These are phyloP conservation scores for Aspergillus ochraceus DNA, from an alignment of 2,329 filamentous ascomycete genomes.

Conservation along the genomic window DNA sequence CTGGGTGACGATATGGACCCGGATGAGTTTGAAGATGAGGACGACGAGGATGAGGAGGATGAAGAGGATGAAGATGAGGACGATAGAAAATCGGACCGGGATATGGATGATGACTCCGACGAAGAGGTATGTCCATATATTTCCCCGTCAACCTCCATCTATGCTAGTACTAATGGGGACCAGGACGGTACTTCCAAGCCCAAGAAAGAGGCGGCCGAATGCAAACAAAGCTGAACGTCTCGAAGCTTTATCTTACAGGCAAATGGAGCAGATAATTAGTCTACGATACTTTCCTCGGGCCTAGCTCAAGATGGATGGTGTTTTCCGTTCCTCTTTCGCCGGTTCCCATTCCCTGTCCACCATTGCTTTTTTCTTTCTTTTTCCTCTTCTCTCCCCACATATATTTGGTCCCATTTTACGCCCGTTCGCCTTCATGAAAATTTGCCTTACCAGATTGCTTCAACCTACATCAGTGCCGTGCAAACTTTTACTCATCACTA, in stretches of 20 bases:
- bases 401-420: background rate
- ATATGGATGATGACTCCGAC: slow-evolving; percentile 64
- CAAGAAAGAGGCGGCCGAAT: slow-evolving; percentile 91
- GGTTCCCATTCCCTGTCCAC: background rate
- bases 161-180: slow-evolving; percentile 22
- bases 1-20: slow-evolving; percentile 81
- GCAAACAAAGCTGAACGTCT: slow-evolving; percentile 80
- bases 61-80: slow-evolving; percentile 85
- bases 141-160: background rate
- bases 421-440: slow-evolving; percentile 17
- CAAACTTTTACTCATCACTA: slow-evolving; percentile 9
- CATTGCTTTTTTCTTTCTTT: background rate
- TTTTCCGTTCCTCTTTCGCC: background rate
- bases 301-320: background rate
- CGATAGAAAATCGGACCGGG: slow-evolving; percentile 64
- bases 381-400: background rate
- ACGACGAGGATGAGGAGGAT: slow-evolving; percentile 89
- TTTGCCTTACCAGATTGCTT: slow-evolving; percentile 29
- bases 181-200: slow-evolving; percentile 86
- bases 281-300: background rate
- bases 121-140: slow-evolving; percentile 44
- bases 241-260: background rate
- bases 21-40: slow-evolving; percentile 83
- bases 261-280: background rate
- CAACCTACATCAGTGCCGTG: slow-evolving; percentile 9